These are phyloP conservation scores for Lenwebbia sp. DNA, from an alignment of 345 rosid genomes.

Conservation along the genomic window DNA sequence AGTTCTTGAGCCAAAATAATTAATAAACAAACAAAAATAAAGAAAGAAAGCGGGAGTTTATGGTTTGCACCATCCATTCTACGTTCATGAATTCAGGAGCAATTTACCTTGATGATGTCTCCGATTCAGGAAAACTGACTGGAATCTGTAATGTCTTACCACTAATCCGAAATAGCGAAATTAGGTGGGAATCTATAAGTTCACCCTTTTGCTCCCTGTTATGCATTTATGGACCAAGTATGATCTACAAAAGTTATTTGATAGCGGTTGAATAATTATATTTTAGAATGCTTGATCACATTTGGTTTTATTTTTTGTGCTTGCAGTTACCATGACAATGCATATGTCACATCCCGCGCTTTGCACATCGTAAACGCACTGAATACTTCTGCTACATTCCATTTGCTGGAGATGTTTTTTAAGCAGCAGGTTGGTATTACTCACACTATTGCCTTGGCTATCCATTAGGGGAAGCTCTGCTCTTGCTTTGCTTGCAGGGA, in stretches of 20 bases:
- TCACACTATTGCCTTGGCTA: not conserved
- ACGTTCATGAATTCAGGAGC: not conserved
- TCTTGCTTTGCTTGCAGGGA: not conserved
- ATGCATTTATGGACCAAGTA: not conserved
- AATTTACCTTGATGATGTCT: not conserved
- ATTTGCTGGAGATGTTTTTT: conserved; percentile 55
- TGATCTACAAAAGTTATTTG: not conserved
- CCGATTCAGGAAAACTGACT: not conserved
- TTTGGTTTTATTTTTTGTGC: not conserved
- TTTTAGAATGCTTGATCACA: not conserved
- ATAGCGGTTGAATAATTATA: not conserved
- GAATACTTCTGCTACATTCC: conserved; percentile 50
- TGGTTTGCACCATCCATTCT: not conserved
- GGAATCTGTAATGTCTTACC: not conserved
- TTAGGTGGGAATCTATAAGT: not conserved
- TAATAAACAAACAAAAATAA: not conserved
- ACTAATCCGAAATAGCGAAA: no score
- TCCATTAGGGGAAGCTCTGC: not conserved
- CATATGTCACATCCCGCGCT: conserved; percentile 66
- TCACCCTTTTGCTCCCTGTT: not conserved
- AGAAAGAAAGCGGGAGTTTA: not conserved
- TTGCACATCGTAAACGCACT: conserved; percentile 51
- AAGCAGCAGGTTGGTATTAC: conserved; percentile 48
- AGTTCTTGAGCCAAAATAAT: not conserved
- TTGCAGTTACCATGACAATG: conserved; percentile 85